Conservation (phyloP, 257 asterid genomes). For the Lycium ferocissimum region DNA sequence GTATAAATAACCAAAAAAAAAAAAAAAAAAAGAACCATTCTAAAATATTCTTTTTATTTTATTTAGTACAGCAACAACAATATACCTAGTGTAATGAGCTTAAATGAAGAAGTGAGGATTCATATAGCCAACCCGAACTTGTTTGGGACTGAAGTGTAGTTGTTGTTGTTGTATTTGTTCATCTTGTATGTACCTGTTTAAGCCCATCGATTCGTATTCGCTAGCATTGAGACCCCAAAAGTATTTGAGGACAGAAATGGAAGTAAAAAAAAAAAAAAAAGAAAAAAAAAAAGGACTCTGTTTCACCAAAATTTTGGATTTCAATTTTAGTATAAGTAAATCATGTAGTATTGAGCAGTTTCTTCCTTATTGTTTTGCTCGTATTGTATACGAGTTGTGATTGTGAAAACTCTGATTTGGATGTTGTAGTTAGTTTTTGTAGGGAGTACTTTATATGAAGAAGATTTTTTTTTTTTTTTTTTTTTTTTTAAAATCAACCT, state of each 20-base stretch:
- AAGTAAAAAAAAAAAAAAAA: background rate
- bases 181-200: background rate
- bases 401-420: background rate
- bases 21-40: too few species aligned
- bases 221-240: background rate
- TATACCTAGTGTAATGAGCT: too few species aligned
- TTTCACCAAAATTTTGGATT: background rate
- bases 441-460: background rate
- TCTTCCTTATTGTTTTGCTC: background rate
- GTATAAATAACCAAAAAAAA: too few species aligned
- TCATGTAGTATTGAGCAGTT: background rate
- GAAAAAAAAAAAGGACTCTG: background rate
- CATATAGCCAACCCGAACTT: too few species aligned
- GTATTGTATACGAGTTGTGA: background rate
- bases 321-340: background rate
- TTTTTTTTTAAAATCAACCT: background rate
- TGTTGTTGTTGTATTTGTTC: background rate
- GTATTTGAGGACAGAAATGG: background rate
- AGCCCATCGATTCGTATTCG: background rate
- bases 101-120: too few species aligned
- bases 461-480: too few species aligned
- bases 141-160: too few species aligned
- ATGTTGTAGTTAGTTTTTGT: background rate
- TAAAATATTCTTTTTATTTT: too few species aligned
- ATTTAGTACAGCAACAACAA: too few species aligned